Percentiles rank a stretch among this genome's conserved stretches.
These are phyloP conservation scores for Parmelia sp. DNA, from an alignment of 495 filamentous ascomycete genomes.

Conservation along the genomic window DNA sequence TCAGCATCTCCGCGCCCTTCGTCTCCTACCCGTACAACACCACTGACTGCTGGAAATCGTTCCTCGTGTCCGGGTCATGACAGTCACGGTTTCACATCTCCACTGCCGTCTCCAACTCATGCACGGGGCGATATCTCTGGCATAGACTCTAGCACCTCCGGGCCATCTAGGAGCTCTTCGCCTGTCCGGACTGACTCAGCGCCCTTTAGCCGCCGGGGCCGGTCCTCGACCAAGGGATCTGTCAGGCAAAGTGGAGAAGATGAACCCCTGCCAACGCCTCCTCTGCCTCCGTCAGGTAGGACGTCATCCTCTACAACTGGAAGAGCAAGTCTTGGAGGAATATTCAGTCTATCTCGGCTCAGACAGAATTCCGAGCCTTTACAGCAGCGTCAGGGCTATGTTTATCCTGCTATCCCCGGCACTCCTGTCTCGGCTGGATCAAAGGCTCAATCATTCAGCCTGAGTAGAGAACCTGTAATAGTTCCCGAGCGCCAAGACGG, in stretches of 20 bases:
- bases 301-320: conserved; percentile 79
- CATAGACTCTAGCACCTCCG: conserved; percentile 50
- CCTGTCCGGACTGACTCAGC: conserved; percentile 49
- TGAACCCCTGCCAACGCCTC: conserved; percentile 52
- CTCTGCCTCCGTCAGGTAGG: conserved; percentile 53
- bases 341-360: conserved; percentile 70
- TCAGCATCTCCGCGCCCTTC: conserved; percentile 21
- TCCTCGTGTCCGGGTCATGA: conserved; percentile 31
- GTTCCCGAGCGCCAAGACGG: conserved; percentile 77
- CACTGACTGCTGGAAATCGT: conserved; percentile 31
- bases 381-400: conserved; percentile 54
- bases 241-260: conserved; percentile 48
- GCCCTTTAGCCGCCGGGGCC: conserved; percentile 52
- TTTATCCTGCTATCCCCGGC: conserved; percentile 45
- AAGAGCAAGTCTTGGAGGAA: conserved; percentile 81
- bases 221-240: conserved; percentile 89
- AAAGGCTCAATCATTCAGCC: conserved; percentile 63
- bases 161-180: conserved; percentile 32
- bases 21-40: conserved; percentile 27
- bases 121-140: conserved; percentile 34
- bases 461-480: conserved; percentile 55
- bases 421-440: conserved; percentile 62
- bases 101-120: conserved; percentile 52
- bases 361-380: conserved; percentile 70
- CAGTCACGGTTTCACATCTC: conserved; percentile 40